Evolutionary conservation across 495 filamentous ascomycete genomes (phyloP).

Genomic region (Sphaerosporella brunnea): DNA sequence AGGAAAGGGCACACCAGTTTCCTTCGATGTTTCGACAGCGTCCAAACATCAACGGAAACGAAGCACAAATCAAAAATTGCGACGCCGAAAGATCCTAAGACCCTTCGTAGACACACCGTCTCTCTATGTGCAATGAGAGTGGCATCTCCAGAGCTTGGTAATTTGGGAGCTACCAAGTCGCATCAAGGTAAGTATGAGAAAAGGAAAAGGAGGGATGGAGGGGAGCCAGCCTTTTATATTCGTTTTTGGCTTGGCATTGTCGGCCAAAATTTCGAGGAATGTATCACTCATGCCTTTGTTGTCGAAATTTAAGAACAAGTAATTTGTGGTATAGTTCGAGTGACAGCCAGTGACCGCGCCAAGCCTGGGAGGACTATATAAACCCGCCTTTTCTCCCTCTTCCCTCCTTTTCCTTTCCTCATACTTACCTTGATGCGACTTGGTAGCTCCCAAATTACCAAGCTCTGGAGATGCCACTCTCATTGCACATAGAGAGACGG

Average conservation of each 20-base stretch:
- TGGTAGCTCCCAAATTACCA: not conserved
- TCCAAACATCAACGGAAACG: not conserved
- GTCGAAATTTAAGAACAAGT: not conserved
- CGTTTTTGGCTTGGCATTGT: not conserved
- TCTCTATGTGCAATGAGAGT: conserved; percentile 2
- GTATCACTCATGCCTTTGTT: too few species aligned
- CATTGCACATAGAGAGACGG: not conserved
- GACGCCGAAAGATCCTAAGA: conserved; percentile 3
- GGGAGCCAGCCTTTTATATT: not conserved
- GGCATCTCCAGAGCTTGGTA: not conserved
- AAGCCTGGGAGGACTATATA: not conserved
- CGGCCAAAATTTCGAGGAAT: too few species aligned
- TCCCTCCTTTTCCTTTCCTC: not conserved
- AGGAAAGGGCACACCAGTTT: not conserved
- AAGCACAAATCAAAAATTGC: conserved; percentile 3
- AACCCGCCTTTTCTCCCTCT: not conserved
- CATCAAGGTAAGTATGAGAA: conserved; percentile 5
- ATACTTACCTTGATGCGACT: not conserved
- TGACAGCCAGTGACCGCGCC: not conserved
- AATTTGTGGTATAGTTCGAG: not conserved
- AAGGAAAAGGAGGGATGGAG: not conserved
- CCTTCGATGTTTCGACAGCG: not conserved
- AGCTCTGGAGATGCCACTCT: not conserved
- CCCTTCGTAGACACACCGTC: not conserved
- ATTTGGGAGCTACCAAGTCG: not conserved